These are phyloP conservation scores for Kwoniella dendrophila DNA, from an alignment of 768 basidiomycete genomes.

Conservation along the genomic window DNA sequence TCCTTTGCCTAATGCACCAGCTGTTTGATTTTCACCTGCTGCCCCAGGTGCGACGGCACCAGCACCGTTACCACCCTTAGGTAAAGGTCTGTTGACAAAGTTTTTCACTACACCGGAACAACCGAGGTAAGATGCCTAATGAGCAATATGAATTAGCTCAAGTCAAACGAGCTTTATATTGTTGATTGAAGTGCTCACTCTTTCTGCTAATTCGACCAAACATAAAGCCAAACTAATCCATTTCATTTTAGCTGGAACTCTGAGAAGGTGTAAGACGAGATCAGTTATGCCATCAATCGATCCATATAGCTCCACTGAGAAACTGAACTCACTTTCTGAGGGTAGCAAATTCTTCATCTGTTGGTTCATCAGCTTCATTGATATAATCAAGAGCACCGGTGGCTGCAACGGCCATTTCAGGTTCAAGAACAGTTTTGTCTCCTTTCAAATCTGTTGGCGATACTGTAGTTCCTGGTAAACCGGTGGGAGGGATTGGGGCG, in stretches of 20 bases:
- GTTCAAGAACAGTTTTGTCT: conserved; percentile 11
- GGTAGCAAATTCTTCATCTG: conserved; percentile 44
- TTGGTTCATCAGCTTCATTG: conserved; percentile 35
- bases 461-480: conserved; percentile 17
- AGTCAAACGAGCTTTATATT: too few species aligned
- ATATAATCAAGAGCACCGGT: conserved; percentile 16
- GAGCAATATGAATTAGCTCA: neutral
- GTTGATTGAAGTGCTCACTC: conserved; percentile 23
- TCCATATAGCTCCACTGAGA: neutral
- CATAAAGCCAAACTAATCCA: conserved; percentile 53
- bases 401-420: conserved; percentile 14
- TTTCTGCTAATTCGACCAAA: conserved; percentile 54
- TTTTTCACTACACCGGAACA: conserved; percentile 46
- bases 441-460: conserved; percentile 1
- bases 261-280: neutral
- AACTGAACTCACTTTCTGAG: conserved; percentile 36
- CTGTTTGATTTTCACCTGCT: conserved; percentile 33
- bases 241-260: conserved; percentile 25
- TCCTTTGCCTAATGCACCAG: conserved; percentile 52
- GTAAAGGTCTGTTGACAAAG: conserved; percentile 49
- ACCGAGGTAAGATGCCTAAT: conserved; percentile 47
- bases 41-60: conserved; percentile 44
- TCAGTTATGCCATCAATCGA: neutral
- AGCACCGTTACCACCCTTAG: conserved; percentile 46
- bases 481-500: conserved; percentile 27